Base-by-base conservation (phyloP, 768 basidiomycete genomes). In the Ramaria sp. region DNA sequence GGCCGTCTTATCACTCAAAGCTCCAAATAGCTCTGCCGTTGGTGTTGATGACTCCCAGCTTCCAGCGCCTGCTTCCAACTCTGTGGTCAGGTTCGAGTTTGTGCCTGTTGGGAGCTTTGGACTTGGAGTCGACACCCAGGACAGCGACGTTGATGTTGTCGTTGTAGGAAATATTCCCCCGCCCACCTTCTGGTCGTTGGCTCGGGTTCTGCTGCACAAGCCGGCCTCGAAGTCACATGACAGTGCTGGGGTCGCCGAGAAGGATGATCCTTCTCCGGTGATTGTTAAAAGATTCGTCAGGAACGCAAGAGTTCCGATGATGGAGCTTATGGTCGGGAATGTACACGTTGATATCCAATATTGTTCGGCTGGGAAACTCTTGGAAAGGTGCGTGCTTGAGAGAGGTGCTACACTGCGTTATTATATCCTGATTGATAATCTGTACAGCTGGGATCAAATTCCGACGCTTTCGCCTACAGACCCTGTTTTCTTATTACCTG, bases 281-380 rank as follows among this genome's bases (percentile, higher is more conserved):
- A 48, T 50, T n/a, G 54, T 65, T 13, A 51, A 46, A 34, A 37
- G 64, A 24, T 64, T 63, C 31, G 61, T 65, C 22, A 64, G 61
- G 50, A 61, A 65, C 53, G 64, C 64, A 5, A 54, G 59, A 9
- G 64, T 65, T 24, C 63, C 50, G 27, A 61, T 62, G 63, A 63
- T 65, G 64, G 59, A 62, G 38, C 52, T 65, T 13, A 54, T 58
- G 5, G 58, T 62, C 22, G 52, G 27, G n/a, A 62, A 53, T 17
- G 46, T 62, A n/a, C 62, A 62, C 27, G 54, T 65, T n/a, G 64
- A 65, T 46, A 22, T 65, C 43, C 64, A 65, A 33, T 65, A 65
- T 52, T 64, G 63, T 41, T 58, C 61, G 31, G 64, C 61, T 12
- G 48, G 50, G 7, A 38, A 50, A 37, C 20, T 65, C 11, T 52